Base-by-base conservation (phyloP, 805 yeast species). In the Candida orba region DNA sequence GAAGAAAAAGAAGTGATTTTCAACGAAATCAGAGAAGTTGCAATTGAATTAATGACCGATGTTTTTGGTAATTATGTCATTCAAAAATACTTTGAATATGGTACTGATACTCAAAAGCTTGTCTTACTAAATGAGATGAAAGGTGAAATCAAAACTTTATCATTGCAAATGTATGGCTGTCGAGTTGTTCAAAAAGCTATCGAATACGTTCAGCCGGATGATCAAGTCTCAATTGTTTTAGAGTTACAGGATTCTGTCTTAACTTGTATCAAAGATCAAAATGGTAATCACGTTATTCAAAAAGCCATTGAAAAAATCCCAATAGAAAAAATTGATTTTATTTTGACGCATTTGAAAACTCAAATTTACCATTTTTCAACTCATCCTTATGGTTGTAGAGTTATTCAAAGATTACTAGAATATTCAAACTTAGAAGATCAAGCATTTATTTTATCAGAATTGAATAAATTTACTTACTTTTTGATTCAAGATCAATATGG, bases 1-100 rank as follows among this genome's bases (percentile, higher is more conserved):
- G 81, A 76, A 20, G 91, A 87, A 55, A 84, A 82, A 54, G 95
- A 84, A 55, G 78, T 76, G 15, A 77, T 93, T 17, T 90, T 91
- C 67, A 81, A 81, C 50, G 97, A 90, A 64, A 80, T 93, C 32
- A 69, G 89, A 55, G 81, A 79, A 22, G 76, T 79, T 49, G 75
- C 90, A 4, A 71, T 81, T 44, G 89, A 83, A 43, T 69, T 93
- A 49, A 85, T 90, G 83, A 88, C 95, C 15, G 99, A 93, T 68
- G 99, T 93, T 8, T 93, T 93, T 65, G 99, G 99, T 45, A 93
- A 93, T 63, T 93, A 93, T 60, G 97, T 93, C 24, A 86, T 93
- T 44, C 99, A 93, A 64, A 90, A 91, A 63, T 86, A 79, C 57
- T 87, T 93, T 63, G 98, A 93, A 65, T 73, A 68, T 56, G 96